Conservation (phyloP, 768 basidiomycete genomes). For the Calocybe cyanea region DNA sequence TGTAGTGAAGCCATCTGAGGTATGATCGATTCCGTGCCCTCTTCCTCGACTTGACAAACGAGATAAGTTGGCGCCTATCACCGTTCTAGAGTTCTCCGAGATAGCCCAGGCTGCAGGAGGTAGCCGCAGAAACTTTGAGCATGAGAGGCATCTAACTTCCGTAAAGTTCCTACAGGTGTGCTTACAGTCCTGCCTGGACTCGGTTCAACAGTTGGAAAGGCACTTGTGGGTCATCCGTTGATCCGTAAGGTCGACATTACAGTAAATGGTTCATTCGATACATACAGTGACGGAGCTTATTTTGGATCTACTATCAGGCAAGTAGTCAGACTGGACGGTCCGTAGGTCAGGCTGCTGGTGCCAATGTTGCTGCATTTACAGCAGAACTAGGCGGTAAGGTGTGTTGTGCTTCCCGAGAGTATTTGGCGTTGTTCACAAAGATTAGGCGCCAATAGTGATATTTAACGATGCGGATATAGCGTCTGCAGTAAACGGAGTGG, state of each 20-base stretch:
- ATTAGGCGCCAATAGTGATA: constrained; percentile 73
- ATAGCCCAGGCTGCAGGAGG: constrained; percentile 65
- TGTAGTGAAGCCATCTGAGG: constrained; percentile 81
- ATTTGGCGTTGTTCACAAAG: neutral
- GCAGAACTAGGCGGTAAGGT: constrained; percentile 89
- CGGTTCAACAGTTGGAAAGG: constrained; percentile 60
- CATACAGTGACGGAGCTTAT: neutral
- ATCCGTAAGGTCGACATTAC: constrained; percentile 84
- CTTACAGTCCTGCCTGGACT: constrained; percentile 73
- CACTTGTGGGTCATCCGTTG: constrained; percentile 59
- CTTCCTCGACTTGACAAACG: constrained; percentile 4
- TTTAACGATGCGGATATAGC: constrained; percentile 74
- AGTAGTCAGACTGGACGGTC: constrained; percentile 75
- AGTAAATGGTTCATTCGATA: constrained; percentile 33
- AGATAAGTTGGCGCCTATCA: constrained; percentile 67
- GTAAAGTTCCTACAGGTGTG: constrained; percentile 70
- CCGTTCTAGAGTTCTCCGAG: constrained; percentile 72
- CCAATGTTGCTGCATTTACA: constrained; percentile 70
- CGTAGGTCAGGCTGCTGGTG: constrained; percentile 69
- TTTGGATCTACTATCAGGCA: constrained; percentile 40
- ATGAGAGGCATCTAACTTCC: neutral
- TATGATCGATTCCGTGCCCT: constrained; percentile 18
- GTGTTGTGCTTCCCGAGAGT: constrained; percentile 6
- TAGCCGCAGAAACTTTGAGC: constrained; percentile 19
- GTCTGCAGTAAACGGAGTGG: constrained; percentile 77